Base-by-base conservation (phyloP, 495 filamentous ascomycete species). In the Neurospora sp. region DNA sequence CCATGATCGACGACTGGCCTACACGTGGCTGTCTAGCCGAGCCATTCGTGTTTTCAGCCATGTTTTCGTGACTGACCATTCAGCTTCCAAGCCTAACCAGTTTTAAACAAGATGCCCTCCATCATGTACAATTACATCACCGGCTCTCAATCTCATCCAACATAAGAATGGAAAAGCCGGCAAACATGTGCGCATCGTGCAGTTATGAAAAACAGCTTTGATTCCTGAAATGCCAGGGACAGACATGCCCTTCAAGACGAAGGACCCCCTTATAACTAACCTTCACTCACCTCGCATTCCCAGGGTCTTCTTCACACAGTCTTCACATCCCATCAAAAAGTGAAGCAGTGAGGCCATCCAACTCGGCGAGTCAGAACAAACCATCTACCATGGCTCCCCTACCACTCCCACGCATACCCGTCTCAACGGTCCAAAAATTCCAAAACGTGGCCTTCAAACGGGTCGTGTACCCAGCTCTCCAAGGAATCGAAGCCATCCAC, bases 51-150 rank as follows among this genome's bases (percentile, higher is more conserved):
- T 16, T 35, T 61, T 9, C 53, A 18, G 14, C 27, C 53, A 61
- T 61, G 53, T 35, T 61, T 61, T 9, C 6, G 27, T 16, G 27
- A 65, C 27, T 35, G 14, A 65, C 53, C 53, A 65, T 18, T 61
- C 14, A 61, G 27, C 18, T 9, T 0, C 27, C 53, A 65, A 1
- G 14, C 27, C 46, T 53, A 22, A 53, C 46, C 20, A 53, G 46
- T 53, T 53, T 22, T 22, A 53, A 22, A 72, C 38, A 31, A 5
- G 37, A 68, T 61, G 11, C 69, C 48, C 74, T 20, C 48, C 74
- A 68, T 69, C 72, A 77, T 76, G 76, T 76, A 75, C 53, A 70
- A 77, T 77, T 74, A 71, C 76, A 72, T 77, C 76, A 77, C 73
- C 65, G 68, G 4, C 48, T 16, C 22, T 8, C 40, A 42, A 7